These are phyloP conservation scores for Straminergon stramineum DNA, from an alignment of 225 moss, liverwort and hornwort genomes.

Conservation along the genomic window DNA sequence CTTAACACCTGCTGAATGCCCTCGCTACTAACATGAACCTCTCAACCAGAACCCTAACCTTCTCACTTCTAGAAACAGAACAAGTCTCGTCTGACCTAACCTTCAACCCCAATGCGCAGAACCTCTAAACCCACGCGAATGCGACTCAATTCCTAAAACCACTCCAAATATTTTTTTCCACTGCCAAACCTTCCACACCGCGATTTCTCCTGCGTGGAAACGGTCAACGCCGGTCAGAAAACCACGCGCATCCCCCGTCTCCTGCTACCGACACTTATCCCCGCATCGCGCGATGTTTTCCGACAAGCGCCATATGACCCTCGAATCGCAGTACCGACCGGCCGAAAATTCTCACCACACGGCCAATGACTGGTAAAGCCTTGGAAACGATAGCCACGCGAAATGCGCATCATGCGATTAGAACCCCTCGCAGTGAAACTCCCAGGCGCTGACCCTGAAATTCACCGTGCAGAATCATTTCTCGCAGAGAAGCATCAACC, in stretches of 20 bases:
- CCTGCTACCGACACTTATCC: neutral
- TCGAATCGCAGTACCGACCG: neutral
- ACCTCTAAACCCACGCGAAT: neutral
- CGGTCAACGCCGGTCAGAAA: neutral
- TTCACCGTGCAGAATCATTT: neutral
- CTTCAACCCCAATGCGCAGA: neutral
- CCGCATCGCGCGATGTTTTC: neutral
- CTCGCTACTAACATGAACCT: neutral
- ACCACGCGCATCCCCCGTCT: neutral
- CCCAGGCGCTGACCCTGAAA: neutral
- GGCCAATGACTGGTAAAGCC: neutral
- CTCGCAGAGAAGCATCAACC: neutral
- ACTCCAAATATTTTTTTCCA: neutral
- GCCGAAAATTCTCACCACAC: neutral
- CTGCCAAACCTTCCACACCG: neutral
- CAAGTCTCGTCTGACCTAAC: neutral
- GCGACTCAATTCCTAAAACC: neutral
- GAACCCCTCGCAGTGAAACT: neutral
- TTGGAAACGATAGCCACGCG: neutral
- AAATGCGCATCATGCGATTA: slow-evolving; percentile 5
- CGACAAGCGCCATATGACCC: neutral
- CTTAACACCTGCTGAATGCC: neutral
- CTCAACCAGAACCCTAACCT: slow-evolving; percentile 1
- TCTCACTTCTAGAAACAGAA: neutral
- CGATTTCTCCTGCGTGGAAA: neutral